Percentiles rank a stretch among this genome's conserved stretches.
These are phyloP conservation scores for Corchorus capsularis DNA, from an alignment of 345 rosid species.

Conservation along the genomic window DNA sequence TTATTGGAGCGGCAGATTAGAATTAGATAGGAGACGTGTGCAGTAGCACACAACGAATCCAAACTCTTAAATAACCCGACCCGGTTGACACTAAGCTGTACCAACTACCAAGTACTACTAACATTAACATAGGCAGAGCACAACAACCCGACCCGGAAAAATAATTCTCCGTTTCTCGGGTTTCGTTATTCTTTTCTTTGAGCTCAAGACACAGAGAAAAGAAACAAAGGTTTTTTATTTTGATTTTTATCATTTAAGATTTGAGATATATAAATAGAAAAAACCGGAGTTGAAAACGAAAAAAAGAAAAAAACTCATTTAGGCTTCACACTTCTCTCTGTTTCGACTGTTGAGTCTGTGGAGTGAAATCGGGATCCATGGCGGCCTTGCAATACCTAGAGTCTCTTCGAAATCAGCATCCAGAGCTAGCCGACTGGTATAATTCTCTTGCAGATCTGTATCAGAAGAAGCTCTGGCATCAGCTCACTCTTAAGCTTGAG, in stretches of 20 bases:
- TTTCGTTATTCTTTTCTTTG: slow-evolving; percentile 7
- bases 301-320: background rate
- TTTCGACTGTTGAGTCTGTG: background rate
- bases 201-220: slow-evolving; percentile 9
- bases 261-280: background rate
- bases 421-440: slow-evolving; percentile 94
- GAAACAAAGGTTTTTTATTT: background rate
- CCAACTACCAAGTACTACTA: too few relatives aligned
- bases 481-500: slow-evolving; percentile 96
- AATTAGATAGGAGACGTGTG: too few relatives aligned
- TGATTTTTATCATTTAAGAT: background rate
- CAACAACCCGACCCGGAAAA: background rate
- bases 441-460: slow-evolving; percentile 90
- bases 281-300: background rate
- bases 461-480: slow-evolving; percentile 99
- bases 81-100: background rate
- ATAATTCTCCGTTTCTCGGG: background rate
- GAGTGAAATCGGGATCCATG: slow-evolving; percentile 43
- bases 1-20: too few relatives aligned
- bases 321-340: background rate
- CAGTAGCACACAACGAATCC: too few relatives aligned
- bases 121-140: background rate
- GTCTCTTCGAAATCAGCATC: slow-evolving; percentile 61
- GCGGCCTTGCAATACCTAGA: slow-evolving; percentile 92
- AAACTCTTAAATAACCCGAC: background rate